Evolutionary conservation across 495 filamentous ascomycete genomes (phyloP), one percentile per base, ranked within the genome.

Genomic region (Penicillium soppii): DNA sequence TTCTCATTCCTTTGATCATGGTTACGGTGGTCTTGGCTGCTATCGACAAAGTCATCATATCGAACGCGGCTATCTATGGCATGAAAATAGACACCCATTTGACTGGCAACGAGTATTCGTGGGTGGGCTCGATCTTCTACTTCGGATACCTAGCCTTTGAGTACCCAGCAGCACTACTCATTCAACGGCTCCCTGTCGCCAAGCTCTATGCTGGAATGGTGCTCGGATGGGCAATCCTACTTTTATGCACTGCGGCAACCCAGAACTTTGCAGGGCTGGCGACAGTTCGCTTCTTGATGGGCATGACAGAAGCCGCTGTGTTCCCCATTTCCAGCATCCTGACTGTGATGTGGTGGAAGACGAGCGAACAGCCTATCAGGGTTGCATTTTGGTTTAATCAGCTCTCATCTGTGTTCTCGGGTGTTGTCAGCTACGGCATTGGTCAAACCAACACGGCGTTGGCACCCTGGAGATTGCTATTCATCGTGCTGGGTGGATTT

Each of bases 341-440:
- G 48, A 80, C 76, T 1, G 68, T 66, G 0, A 76, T 78, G 61
- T 70, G 70, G 68, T 80, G 76, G 63, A 81, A 74, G 10, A 76
- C 72, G 27, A 63, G 62, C 19, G 78, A 80, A 44, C 76, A 80
- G 57, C 71, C 72, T 17, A 57, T 70, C 3, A 58, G 74, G 7
- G 68, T 73, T 3, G 70, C 71, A 0, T 73, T 78, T 29, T 79
- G 76, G 75, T 79, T 77, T 54, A 80, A 79, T 45, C 49, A 59
- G 40, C 52, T 62, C 2, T 59, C 56, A 20, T 59, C 52, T 19
- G 56, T 62, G 7, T 59, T 59, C 20, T 46, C 47, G 0, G 53
- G 47, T 7, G 1, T 56, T 5, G 43, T 51, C 8, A 56, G 53
- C 32, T 57, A 57, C 19, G 54, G 54, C 1, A 54, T 54, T 26